Evolutionary conservation across 345 rosid species (phyloP), one percentile per base, ranked within the genome.

Genomic region (Melaleuca alternifolia): DNA sequence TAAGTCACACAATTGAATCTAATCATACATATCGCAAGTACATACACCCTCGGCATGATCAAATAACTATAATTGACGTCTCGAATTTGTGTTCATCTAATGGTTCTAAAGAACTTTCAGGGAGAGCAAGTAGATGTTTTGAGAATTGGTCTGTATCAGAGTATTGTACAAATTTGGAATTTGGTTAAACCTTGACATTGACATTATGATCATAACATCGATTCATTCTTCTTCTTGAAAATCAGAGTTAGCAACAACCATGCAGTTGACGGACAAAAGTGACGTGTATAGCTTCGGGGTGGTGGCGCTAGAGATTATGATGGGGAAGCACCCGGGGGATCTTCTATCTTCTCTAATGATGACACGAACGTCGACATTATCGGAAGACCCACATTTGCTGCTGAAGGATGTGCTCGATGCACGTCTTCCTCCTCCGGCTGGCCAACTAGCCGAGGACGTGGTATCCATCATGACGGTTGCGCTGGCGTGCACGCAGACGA

Each of bases 241-340:
- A 48, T 23, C 85, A 86, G 88, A 86, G 20, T 48, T 86, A 12
- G 85, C 88, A 6, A 37, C 37, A n/a, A 83, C 88, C 3, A 86
- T 83, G 82, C 30, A 83, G 61, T 75, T 92, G 7, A 92, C 93
- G 0, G 90, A 92, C 44, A 93, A 94, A 89, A 89, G 94, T 6
- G 96, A 95, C 56, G 92, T 93, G 24, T 95, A 91, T 50, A 94
- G 95, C 84, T 94, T 94, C 50, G 97, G 95, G 53, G 94, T 95
- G 13, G 95, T 94, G 81, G 89, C 93, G 23, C n/a, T 95, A 51
- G 97, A 95, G 86, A 88, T 89, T 3, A 92, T 93, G 94, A 92
- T 93, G 94, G 98, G 96, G 84, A 92, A 81, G 89, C 95, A 95
- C 51, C 96, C 95, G 0, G 94, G 96, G 54, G 94, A 93, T 54